Evolutionary conservation across 495 filamentous ascomycete genomes (phyloP), one percentile per base, ranked within the genome.

Genomic region (Penicillium taxi): DNA sequence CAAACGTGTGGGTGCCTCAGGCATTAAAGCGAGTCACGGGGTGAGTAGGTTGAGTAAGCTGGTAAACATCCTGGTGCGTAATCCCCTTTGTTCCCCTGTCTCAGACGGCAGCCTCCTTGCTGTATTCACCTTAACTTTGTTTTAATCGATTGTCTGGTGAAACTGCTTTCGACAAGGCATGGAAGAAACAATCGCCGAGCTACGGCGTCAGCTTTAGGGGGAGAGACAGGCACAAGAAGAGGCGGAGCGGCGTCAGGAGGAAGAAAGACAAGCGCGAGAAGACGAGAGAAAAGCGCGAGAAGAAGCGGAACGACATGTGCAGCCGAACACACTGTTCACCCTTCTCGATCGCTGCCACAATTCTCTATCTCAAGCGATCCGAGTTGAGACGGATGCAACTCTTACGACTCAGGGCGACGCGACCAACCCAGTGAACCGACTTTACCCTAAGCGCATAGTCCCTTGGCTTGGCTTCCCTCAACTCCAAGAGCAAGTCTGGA

Each of bases 391-490:
- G 9, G 44, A 57, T 44, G 40, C 47, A 31, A 51, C 48, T 13
- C 45, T 55, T 20, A 60, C 26, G 3, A 28, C n/a, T 28, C 26
- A 28, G n/a, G 26, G 53, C 30, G 42, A 47, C 15, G 41, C 37
- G 37, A 47, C 47, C 6, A 18, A 52, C 42, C 47, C 36, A 21
- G 47, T 49, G 3, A 57, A 52, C 37, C 37, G 42, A 46, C 42
- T 50, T 29, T 57, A 31, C 33, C 45, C 52, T 24, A 38, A 47
- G 23, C 42, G 18, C 4, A 57, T 53, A 2, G 23, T 45, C 17
- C 53, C 50, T 36, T 57, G 43, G 48, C 31, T 37, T 47, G 35
- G 48, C 33, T 56, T 56, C 28, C 46, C 53, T 15, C 20, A 46
- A 9, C 38, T 51, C 22, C 49, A 56, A 28, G 43, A 52, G 23